These are phyloP conservation scores for Thielaviopsis cerberus DNA, from an alignment of 2,329 filamentous ascomycete species.

Conservation along the genomic window DNA sequence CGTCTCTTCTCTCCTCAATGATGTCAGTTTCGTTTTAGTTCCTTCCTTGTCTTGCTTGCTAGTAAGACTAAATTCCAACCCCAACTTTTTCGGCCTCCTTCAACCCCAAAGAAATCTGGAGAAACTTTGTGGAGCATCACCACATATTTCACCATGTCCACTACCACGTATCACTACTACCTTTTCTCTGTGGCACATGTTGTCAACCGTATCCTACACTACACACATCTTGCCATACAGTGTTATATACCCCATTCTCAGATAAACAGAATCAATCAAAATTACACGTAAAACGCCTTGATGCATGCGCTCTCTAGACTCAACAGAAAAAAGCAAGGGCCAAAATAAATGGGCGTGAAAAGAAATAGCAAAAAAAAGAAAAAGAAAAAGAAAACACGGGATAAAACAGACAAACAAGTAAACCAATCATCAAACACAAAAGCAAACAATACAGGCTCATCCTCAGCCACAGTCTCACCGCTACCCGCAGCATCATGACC, in stretches of 20 bases:
- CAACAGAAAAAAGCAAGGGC: neutral
- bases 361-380: constrained; percentile 2
- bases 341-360: neutral
- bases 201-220: too few relatives aligned
- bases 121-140: neutral
- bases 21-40: neutral
- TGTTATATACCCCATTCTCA: neutral
- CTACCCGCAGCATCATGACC: constrained; percentile 3
- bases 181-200: too few relatives aligned
- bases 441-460: neutral
- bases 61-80: neutral
- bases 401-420: constrained; percentile 5
- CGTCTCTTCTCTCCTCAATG: neutral
- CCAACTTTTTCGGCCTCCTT: neutral
- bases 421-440: neutral
- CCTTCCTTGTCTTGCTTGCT: too few relatives aligned
- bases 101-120: neutral
- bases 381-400: constrained; percentile 10
- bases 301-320: constrained; percentile 7
- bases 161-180: too few relatives aligned
- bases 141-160: neutral
- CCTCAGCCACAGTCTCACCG: neutral
- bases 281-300: constrained; percentile 7
- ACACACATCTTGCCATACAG: neutral
- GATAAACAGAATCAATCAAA: neutral